A percentile compares a stretch with the other conserved stretches of the same genome.
Conservation (phyloP, 768 basidiomycete genomes). For the Amanita polypyramis region DNA sequence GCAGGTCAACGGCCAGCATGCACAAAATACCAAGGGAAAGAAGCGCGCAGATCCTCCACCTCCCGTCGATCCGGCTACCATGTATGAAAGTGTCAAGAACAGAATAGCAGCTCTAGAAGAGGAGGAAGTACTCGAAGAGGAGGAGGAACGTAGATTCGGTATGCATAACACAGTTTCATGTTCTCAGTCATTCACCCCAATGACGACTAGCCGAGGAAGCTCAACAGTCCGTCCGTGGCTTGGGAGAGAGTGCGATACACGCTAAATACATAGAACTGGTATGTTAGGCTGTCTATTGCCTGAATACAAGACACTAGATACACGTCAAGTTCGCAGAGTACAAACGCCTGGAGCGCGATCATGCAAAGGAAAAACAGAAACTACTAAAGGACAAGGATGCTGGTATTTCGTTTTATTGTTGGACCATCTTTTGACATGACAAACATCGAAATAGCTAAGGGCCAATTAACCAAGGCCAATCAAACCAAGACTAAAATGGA, state of each 20-base stretch:
- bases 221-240: constrained; percentile 72
- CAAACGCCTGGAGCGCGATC: constrained; percentile 79
- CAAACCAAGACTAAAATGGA: constrained; percentile 87
- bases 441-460: constrained; percentile 48
- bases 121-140: constrained; percentile 78
- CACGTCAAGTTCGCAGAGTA: constrained; percentile 70
- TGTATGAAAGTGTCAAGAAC: constrained; percentile 85
- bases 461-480: constrained; percentile 79
- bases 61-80: constrained; percentile 63
- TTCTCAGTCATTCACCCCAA: constrained; percentile 12
- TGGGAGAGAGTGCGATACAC: constrained; percentile 77
- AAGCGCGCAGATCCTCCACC: constrained; percentile 56
- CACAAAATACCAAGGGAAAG: constrained; percentile 46
- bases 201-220: constrained; percentile 67
- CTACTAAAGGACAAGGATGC: constrained; percentile 85
- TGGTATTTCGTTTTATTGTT: constrained; percentile 32
- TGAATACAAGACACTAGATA: constrained; percentile 11
- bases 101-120: constrained; percentile 86
- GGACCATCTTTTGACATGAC: constrained; percentile 7
- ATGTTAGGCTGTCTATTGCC: constrained; percentile 15
- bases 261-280: constrained; percentile 86
- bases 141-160: constrained; percentile 77
- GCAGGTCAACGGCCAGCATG: constrained; percentile 30
- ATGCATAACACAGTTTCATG: constrained; percentile 17
- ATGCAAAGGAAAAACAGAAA: constrained; percentile 89